Evolutionary conservation across 768 basidiomycete species (phyloP), one percentile per base, ranked within the genome.

Genomic region (Pholiota microspora): DNA sequence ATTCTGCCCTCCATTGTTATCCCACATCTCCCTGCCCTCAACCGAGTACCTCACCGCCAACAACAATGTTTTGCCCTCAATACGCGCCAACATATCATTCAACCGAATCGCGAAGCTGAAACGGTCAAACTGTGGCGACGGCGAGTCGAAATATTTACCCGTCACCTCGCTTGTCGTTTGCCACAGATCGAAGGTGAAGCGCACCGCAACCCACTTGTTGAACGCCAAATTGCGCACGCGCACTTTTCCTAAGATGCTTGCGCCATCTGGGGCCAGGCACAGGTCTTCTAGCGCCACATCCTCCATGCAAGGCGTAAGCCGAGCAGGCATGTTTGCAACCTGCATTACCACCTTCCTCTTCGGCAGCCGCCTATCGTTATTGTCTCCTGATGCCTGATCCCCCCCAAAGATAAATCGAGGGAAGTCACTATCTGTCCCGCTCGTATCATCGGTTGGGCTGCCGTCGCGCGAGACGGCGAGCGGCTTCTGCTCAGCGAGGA

Each of bases 151-250:
- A 67, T 91, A 88, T 47, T 81, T 83, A 23, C 86, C 95, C 0
- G 86, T 82, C 54, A 97, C 91, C 70, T 98, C 96, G 69, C 88
- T 90, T 55, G 92, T 95, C 45, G 96, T 99, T 69, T 94, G 92
- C 96, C 96, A 98, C 61, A 77, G 79, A 67, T 98, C 96, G 62
- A 95, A 81, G 1, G 96, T 98, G 70, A 97, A 98, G 25, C 96
- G 84, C 23, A 94, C 83, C 7, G 85, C 88, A 49, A 98, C 79
- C 77, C 83, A 82, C 73, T 98, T 98, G 63, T 88, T 78, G 71
- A 85, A 98, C 6, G 92, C 84, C 47, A 98, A 66, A 67, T 98
- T 98, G 62, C 85, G 80, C 54, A 96, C 90, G 45, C 85, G 82
- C 40, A 93, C 80, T 35, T 75, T 76, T 23, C 96, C 96, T n/a